Percentiles rank a stretch among this genome's conserved stretches.
Evolutionary conservation across 2,329 filamentous ascomycete species (phyloP).

Genomic region (Gremmenia infestans): DNA sequence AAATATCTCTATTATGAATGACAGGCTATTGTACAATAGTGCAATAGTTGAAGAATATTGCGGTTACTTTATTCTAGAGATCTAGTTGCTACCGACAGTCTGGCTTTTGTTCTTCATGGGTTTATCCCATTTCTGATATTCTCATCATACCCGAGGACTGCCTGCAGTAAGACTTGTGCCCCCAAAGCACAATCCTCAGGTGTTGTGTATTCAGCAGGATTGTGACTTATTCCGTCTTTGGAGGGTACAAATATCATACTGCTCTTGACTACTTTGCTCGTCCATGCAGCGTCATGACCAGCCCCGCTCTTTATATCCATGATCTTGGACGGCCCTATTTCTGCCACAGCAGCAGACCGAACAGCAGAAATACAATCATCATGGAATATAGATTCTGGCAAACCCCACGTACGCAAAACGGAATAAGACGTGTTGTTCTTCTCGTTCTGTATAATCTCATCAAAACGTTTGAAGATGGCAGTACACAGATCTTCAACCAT

Average conservation of each 20-base stretch:
- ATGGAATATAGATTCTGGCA: slow-evolving; percentile 23
- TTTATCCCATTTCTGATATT: neutral
- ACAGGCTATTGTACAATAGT: too few species aligned
- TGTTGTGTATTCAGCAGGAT: slow-evolving; percentile 56
- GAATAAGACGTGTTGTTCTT: slow-evolving; percentile 16
- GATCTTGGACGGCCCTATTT: slow-evolving; percentile 15
- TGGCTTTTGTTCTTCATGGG: neutral
- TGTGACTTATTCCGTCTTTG: slow-evolving; percentile 56
- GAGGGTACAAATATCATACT: slow-evolving; percentile 64
- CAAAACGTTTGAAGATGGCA: slow-evolving; percentile 22
- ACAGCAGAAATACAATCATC: slow-evolving; percentile 20
- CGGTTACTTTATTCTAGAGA: too few species aligned
- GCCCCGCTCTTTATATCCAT: slow-evolving; percentile 27
- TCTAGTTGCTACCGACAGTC: too few species aligned
- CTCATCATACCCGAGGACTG: slow-evolving; percentile 35
- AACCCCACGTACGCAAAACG: slow-evolving; percentile 20
- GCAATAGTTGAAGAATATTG: too few species aligned
- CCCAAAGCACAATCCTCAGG: slow-evolving; percentile 54
- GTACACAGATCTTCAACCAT: slow-evolving; percentile 21
- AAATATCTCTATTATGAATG: too few species aligned
- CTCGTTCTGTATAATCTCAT: slow-evolving; percentile 16
- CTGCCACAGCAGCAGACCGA: slow-evolving; percentile 17
- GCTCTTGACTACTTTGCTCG: slow-evolving; percentile 33
- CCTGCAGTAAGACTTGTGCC: slow-evolving; percentile 42
- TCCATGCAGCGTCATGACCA: slow-evolving; percentile 24